Conservation (phyloP, 2,329 filamentous ascomycete genomes). For the Claviceps monticola region DNA sequence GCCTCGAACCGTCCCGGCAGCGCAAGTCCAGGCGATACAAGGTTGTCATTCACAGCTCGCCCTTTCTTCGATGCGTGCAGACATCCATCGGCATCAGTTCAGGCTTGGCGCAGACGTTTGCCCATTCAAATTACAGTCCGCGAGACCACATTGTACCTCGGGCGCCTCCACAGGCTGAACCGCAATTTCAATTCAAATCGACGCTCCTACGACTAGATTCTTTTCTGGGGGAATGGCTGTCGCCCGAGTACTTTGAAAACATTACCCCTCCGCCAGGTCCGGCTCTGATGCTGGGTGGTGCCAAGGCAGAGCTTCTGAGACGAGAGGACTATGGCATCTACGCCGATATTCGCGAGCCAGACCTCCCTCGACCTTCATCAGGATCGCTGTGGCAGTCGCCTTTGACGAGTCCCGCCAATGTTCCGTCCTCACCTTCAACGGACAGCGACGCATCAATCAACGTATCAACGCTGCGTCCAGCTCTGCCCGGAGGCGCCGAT, state of each 20-base stretch:
- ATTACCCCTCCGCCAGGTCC: constrained; percentile 83
- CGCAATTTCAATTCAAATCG: constrained; percentile 30
- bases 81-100: constrained; percentile 80
- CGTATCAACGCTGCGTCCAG: constrained; percentile 19
- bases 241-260: constrained; percentile 81
- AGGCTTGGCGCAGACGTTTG: constrained; percentile 52
- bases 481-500: constrained; percentile 17
- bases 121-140: constrained; percentile 19
- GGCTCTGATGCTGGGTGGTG: constrained; percentile 72
- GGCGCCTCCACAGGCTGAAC: constrained; percentile 13
- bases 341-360: constrained; percentile 13
- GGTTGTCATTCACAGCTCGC: constrained; percentile 83
- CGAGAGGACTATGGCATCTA: constrained; percentile 52
- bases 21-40: constrained; percentile 50
- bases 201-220: constrained; percentile 70
- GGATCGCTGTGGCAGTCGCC: constrained; percentile 22
- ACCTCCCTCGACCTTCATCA: constrained; percentile 11
- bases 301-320: constrained; percentile 74
- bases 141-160: constrained; percentile 22
- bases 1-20: constrained; percentile 8
- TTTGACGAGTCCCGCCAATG: constrained; percentile 12
- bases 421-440: constrained; percentile 9
- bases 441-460: constrained; percentile 15
- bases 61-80: constrained; percentile 84
- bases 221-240: constrained; percentile 91